phyloP scores from a whole-genome alignment of 1,284 basidiomycete species.

The Laetiporus sulphureus region DNA sequence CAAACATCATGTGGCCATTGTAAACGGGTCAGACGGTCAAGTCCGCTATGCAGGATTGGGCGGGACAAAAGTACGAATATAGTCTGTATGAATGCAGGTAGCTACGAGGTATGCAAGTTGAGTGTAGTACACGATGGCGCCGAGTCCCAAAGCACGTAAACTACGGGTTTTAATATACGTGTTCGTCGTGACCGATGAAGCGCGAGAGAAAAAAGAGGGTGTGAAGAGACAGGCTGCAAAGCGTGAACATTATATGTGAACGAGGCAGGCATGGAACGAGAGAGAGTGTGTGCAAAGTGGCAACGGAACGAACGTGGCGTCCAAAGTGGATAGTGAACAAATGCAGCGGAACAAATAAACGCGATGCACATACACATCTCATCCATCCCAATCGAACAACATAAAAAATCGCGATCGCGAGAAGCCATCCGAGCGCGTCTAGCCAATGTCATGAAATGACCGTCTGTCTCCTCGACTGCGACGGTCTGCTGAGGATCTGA shows the following conservation, averaged over 20 bases:
- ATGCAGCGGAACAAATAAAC: too few relatives aligned
- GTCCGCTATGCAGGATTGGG: too few relatives aligned
- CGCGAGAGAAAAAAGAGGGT: neutral
- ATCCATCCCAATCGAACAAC: too few relatives aligned
- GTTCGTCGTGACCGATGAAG: neutral
- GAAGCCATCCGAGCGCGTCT: neutral
- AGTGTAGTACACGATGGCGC: neutral
- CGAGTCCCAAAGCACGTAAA: neutral
- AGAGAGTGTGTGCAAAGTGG: too few relatives aligned
- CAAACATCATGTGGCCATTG: too few relatives aligned
- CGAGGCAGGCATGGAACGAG: too few relatives aligned
- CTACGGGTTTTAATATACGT: neutral
- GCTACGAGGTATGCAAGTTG: neutral
- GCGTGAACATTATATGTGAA: too few relatives aligned
- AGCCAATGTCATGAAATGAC: conserved; percentile 18
- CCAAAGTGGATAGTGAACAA: too few relatives aligned
- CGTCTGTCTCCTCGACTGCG: conserved; percentile 12
- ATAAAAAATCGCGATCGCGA: too few relatives aligned
- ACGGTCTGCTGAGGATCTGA: conserved; percentile 18
- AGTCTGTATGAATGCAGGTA: conserved; percentile 2
- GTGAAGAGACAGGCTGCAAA: neutral
- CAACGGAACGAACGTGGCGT: too few relatives aligned
- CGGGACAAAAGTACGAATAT: conserved; percentile 5
- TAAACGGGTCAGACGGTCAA: too few relatives aligned
- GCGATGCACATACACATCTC: too few relatives aligned